These are phyloP conservation scores for Bryopsis sp. DNA, from an alignment of 139 green algal genomes.

Conservation along the genomic window DNA sequence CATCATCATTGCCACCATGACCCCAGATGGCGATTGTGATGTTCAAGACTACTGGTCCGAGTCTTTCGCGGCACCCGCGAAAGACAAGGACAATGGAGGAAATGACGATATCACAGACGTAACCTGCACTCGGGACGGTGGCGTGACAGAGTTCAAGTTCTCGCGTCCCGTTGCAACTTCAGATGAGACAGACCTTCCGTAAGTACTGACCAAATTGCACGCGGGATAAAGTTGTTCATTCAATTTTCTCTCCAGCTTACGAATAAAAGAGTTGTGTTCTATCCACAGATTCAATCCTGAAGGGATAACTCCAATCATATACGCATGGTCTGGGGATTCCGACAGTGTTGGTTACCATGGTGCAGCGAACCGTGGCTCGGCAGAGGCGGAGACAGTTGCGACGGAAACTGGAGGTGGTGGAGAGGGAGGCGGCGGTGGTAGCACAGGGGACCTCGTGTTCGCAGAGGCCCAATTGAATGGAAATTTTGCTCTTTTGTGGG, in stretches of 20 bases:
- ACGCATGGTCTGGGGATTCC: background rate
- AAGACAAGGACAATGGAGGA: constrained; percentile 10
- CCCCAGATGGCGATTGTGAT: constrained; percentile 5
- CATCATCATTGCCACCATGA: constrained; percentile 21
- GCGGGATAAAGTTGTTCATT: background rate
- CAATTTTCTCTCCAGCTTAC: too few relatives aligned
- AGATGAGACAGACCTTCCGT: background rate
- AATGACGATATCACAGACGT: constrained; percentile 5
- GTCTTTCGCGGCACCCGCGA: background rate
- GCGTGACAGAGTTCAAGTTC: constrained; percentile 12
- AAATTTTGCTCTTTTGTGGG: constrained; percentile 15
- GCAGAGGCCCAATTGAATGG: background rate
- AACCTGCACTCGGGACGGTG: constrained; percentile 1
- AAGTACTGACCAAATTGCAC: too few relatives aligned
- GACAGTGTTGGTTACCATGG: constrained; percentile 8
- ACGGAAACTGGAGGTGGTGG: background rate
- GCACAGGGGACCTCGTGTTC: background rate
- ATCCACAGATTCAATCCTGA: constrained; percentile 11
- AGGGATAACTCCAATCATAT: constrained; percentile 3
- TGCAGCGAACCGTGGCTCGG: constrained; percentile 7
- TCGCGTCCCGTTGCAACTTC: background rate
- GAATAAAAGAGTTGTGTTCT: background rate
- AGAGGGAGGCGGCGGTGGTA: background rate
- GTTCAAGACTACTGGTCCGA: constrained; percentile 19
- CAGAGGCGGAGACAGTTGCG: background rate